Conservation (phyloP, 2,329 filamentous ascomycete genomes). For the Talaromyces sp. region DNA sequence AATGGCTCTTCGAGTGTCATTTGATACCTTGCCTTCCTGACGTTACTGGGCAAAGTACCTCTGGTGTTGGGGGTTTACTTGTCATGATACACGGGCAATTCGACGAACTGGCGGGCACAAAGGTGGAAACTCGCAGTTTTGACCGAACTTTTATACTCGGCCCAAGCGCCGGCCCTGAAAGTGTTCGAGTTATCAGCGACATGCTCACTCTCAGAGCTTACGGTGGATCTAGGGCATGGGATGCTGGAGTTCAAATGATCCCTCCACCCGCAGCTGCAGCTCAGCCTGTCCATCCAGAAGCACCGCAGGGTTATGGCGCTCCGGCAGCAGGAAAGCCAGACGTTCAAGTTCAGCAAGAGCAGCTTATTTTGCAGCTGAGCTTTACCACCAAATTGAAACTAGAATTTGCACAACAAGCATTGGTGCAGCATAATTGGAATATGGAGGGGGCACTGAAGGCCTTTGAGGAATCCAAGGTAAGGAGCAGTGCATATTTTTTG, state of each 20-base stretch:
- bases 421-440: slow-evolving; percentile 75
- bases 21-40: slow-evolving; percentile 67
- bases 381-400: slow-evolving; percentile 75
- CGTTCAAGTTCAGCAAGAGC: slow-evolving; percentile 58
- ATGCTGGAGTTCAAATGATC: slow-evolving; percentile 32
- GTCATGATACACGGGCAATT: slow-evolving; percentile 80
- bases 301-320: slow-evolving; percentile 35
- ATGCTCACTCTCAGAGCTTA: slow-evolving; percentile 69
- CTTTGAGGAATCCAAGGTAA: slow-evolving; percentile 71
- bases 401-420: slow-evolving; percentile 73
- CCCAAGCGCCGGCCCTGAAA: slow-evolving; percentile 61
- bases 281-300: slow-evolving; percentile 20
- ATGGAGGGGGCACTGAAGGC: slow-evolving; percentile 67
- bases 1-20: slow-evolving; percentile 81
- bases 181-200: slow-evolving; percentile 74
- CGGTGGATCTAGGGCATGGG: slow-evolving; percentile 51
- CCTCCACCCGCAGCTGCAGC: slow-evolving; percentile 23
- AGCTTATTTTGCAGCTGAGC: slow-evolving; percentile 66
- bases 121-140: slow-evolving; percentile 66
- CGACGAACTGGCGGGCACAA: slow-evolving; percentile 62
- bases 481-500: neutral
- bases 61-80: slow-evolving; percentile 71
- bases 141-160: slow-evolving; percentile 76
- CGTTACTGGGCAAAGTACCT: slow-evolving; percentile 55
- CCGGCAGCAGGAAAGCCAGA: slow-evolving; percentile 40